Evolutionary conservation across 441 rosid species (phyloP).

Genomic region (Raphanus hybrid): DNA sequence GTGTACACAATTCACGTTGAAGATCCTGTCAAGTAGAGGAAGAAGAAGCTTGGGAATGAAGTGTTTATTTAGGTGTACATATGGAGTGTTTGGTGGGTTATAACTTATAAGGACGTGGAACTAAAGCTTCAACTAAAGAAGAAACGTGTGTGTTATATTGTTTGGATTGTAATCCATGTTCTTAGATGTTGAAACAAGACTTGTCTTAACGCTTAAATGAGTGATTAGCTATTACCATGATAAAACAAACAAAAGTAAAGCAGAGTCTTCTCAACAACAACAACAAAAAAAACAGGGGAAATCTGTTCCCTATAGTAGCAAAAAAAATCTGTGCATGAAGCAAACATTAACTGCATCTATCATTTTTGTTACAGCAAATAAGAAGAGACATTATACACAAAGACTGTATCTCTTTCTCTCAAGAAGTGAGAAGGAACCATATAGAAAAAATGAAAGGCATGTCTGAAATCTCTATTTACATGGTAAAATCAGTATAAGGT

Average conservation of each 20-base stretch:
- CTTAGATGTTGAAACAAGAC: slow-evolving; percentile 18
- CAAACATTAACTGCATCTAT: slow-evolving; percentile 6
- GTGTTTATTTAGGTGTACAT: slow-evolving; percentile 33
- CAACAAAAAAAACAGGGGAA: slow-evolving; percentile 1
- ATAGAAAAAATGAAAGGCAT: neutral
- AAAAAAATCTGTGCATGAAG: slow-evolving; percentile 7
- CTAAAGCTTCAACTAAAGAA: slow-evolving; percentile 18
- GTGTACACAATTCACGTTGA: slow-evolving; percentile 31
- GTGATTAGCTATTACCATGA: slow-evolving; percentile 9
- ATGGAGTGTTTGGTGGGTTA: slow-evolving; percentile 23
- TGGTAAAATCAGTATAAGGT: slow-evolving; percentile 47
- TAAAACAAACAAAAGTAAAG: neutral
- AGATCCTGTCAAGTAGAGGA: slow-evolving; percentile 27
- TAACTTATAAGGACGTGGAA: slow-evolving; percentile 19
- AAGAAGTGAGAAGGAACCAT: slow-evolving; percentile 41
- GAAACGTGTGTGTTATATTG: slow-evolving; percentile 20
- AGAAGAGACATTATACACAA: slow-evolving; percentile 28
- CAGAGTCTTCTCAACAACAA: slow-evolving; percentile 1
- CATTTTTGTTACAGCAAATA: neutral
- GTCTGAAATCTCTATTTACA: slow-evolving; percentile 23
- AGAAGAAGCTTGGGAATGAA: slow-evolving; percentile 13
- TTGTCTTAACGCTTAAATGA: neutral
- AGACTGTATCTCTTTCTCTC: slow-evolving; percentile 38
- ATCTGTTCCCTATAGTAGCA: slow-evolving; percentile 13
- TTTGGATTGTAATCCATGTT: slow-evolving; percentile 26